phyloP scores from a whole-genome alignment of 2,329 filamentous ascomycete species.

The Hymenoscyphus salicellus region DNA sequence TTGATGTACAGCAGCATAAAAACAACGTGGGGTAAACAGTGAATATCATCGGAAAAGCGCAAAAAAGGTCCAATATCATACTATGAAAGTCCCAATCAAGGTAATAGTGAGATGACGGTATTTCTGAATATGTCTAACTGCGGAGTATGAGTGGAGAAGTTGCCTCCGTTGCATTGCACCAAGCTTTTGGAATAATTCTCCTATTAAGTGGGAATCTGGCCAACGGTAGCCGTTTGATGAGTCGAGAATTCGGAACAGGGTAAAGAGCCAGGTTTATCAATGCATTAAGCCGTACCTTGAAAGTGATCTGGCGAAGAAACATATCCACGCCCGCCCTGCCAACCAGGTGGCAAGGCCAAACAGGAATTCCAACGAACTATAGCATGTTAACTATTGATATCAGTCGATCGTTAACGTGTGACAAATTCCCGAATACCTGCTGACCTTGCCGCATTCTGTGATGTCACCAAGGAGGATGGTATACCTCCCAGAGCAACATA shows the following conservation, averaged over 20 bases:
- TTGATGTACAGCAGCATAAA: not conserved
- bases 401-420: not conserved
- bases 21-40: not conserved
- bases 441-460: not conserved
- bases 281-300: too few species aligned
- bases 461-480: not conserved
- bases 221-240: not conserved
- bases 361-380: not conserved
- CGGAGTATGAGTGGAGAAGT: not conserved
- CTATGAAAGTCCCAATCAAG: not conserved
- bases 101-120: too few species aligned
- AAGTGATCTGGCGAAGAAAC: too few species aligned
- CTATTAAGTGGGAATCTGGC: not conserved
- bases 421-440: not conserved
- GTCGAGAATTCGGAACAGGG: not conserved
- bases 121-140: not conserved
- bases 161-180: not conserved
- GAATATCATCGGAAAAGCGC: not conserved
- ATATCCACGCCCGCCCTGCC: too few species aligned
- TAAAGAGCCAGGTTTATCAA: not conserved
- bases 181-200: not conserved
- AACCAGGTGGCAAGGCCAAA: too few species aligned
- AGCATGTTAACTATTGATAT: not conserved
- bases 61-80: not conserved
- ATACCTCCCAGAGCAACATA: not conserved